These are phyloP conservation scores for Cylindrotheca fusiformis DNA, from an alignment of 108 stramenopile genomes.

Conservation along the genomic window DNA sequence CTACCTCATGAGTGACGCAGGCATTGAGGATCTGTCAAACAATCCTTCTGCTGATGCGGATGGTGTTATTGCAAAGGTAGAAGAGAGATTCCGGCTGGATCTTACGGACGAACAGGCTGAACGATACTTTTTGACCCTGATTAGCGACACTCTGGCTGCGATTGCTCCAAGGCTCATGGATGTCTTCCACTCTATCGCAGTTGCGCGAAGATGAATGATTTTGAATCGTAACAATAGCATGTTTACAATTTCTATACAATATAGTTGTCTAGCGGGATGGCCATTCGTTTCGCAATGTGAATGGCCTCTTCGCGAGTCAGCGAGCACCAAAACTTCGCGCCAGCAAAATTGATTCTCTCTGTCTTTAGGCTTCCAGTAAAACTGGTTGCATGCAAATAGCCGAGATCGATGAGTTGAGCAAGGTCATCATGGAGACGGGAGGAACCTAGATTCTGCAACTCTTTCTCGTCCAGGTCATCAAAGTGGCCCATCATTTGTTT, in stretches of 20 bases:
- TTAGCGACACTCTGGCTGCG: constrained; percentile 83
- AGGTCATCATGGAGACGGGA: constrained; percentile 19
- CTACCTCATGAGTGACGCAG: constrained; percentile 96
- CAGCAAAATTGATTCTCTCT: constrained; percentile 9
- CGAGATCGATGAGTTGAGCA: constrained; percentile 15
- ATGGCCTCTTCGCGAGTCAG: constrained; percentile 24
- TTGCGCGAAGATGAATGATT: constrained; percentile 57
- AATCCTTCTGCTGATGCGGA: constrained; percentile 85
- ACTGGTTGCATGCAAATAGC: constrained; percentile 19
- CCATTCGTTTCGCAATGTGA: constrained; percentile 10
- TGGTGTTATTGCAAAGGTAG: constrained; percentile 90
- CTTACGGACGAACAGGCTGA: constrained; percentile 95
- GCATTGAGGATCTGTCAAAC: constrained; percentile 94
- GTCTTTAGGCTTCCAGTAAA: not conserved
- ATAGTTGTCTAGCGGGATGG: constrained; percentile 29
- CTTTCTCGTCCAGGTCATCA: constrained; percentile 9
- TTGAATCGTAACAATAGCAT: not conserved
- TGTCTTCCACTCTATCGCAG: constrained; percentile 88
- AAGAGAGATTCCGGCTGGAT: constrained; percentile 92
- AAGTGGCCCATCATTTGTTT: not conserved
- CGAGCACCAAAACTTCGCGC: constrained; percentile 23
- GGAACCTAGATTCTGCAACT: constrained; percentile 13
- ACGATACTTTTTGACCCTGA: constrained; percentile 80
- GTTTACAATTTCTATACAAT: constrained; percentile 9
- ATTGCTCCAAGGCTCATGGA: constrained; percentile 92